A percentile compares a stretch with the other conserved stretches of the same genome.
These are phyloP conservation scores for Capsicum pubescens DNA, from an alignment of 257 asterid genomes.

Conservation along the genomic window DNA sequence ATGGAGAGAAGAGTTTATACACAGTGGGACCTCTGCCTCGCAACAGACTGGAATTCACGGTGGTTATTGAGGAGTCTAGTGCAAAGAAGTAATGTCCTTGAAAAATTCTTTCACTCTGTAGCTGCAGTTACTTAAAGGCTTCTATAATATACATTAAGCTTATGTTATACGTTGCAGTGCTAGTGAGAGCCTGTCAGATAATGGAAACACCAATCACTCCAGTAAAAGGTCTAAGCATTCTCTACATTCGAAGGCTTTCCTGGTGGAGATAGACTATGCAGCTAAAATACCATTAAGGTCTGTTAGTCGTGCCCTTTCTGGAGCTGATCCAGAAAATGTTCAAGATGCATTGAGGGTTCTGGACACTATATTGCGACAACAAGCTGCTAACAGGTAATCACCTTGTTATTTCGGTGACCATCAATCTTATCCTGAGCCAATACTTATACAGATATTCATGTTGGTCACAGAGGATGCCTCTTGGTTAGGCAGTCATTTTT, in stretches of 20 bases:
- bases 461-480: constrained; percentile 75
- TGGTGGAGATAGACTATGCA: constrained; percentile 69
- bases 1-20: constrained; percentile 76
- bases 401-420: constrained; percentile 16
- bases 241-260: constrained; percentile 60
- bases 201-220: constrained; percentile 48
- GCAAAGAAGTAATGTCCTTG: constrained; percentile 54
- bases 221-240: constrained; percentile 69
- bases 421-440: constrained; percentile 33
- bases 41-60: constrained; percentile 58
- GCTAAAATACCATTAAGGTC: constrained; percentile 70
- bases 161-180: constrained; percentile 35
- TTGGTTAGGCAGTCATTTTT: constrained; percentile 89
- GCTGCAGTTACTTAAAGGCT: constrained; percentile 12
- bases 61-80: constrained; percentile 75
- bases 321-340: constrained; percentile 58
- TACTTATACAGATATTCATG: constrained; percentile 41
- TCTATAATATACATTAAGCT: constrained; percentile 1
- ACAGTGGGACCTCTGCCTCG: constrained; percentile 80
- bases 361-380: constrained; percentile 80
- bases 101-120: constrained; percentile 15
- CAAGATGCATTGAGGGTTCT: constrained; percentile 83
- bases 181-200: constrained; percentile 44
- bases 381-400: constrained; percentile 79
- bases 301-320: constrained; percentile 68